Base-by-base conservation (phyloP, 345 rosid genomes). In the Salix caprea region DNA sequence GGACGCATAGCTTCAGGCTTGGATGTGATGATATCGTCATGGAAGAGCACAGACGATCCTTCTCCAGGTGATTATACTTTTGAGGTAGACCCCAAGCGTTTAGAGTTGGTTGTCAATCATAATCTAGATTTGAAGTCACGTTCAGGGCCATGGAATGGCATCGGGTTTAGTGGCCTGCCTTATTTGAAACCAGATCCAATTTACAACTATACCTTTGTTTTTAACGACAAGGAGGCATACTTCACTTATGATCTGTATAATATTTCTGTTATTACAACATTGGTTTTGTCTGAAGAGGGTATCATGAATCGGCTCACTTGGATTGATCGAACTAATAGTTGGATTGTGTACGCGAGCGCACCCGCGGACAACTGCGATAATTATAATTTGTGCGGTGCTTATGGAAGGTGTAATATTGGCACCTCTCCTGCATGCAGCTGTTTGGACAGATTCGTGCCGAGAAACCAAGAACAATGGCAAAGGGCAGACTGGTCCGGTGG, bases 401-500 rank as follows among this genome's bases (percentile, higher is more conserved):
- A 70, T 70, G 74, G 39, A 28, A 70, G 36, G 7, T 70, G 74
- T 24, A 70, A n/a, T 42, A 28, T 70, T 11, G 60, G 74, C 42
- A 50, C 54, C 6, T 26, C 39, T 34, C 74, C 40, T 16, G 34
- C 24, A 3, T 70, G 74, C n/a, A 36, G 74, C 2, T 70, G 74
- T 50, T 9, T 70, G 74, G 19, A 52, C 16, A 32, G 74, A 52
- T 70, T 70, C 56, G 21, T 2, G 9, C 74, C 74, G 14, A 18
- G 0, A 30, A 32, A 70, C 24, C 71, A 39, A 39, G 15, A n/a
- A 10, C 30, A 23, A 0, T 70, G 74, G 74, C 16, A 70, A 24
- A 40, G 9, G 4, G 62, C 74, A 46, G 74, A 70, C n/a, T 70
- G 74, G 71, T 37, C 71, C 12, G 15, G 52, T 28, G 74, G 74